Base-by-base conservation (phyloP, 495 filamentous ascomycete species). In the Talaromyces adpressus region DNA sequence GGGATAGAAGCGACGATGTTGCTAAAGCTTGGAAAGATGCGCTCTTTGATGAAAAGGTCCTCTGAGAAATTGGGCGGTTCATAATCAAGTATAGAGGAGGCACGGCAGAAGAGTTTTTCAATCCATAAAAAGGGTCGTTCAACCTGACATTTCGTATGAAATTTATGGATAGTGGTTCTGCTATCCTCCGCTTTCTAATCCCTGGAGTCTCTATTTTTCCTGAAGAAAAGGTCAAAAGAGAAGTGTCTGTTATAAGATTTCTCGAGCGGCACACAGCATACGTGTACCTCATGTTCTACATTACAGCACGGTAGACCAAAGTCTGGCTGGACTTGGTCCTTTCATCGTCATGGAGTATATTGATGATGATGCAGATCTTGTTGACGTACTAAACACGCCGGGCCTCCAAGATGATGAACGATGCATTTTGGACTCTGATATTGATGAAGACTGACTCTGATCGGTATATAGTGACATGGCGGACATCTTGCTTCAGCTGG, bases 331-430 rank as follows among this genome's bases (percentile, higher is more conserved):
- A 1, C 36, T 81, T 49, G 72, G 77, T 7, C 77, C 80, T 2
- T 83, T 79, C 66, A 77, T 82, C 45, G 77, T 82, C 47, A 79
- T 80, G 70, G 73, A 80, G 12, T 78, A 78, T 63, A 68, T 80
- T 23, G 65, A 75, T 7, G 68, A 79, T 62, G 32, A 68, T 4
- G 59, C 54, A 18, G 70, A 54, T 6, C 70, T 81, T 60, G 67
- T 64, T n/a, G 59, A 70, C 7, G 66, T 67, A 6, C 70, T 81
- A 0, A 63, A 65, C 0, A 73, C 67, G 2, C 75, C 72, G 6
- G 66, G 57, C 20, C 29, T 49, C 22, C 47, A 64, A 1, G 58
- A 45, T 22, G 57, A 64, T 14, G 62, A 71, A 2, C 27, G 57
- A 47, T 65, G 62, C 12, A 65, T 71, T 34, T 57, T 81, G 20